phyloP scores from a whole-genome alignment of 169 alveolate genomes.

The Cytauxzoon felis region DNA sequence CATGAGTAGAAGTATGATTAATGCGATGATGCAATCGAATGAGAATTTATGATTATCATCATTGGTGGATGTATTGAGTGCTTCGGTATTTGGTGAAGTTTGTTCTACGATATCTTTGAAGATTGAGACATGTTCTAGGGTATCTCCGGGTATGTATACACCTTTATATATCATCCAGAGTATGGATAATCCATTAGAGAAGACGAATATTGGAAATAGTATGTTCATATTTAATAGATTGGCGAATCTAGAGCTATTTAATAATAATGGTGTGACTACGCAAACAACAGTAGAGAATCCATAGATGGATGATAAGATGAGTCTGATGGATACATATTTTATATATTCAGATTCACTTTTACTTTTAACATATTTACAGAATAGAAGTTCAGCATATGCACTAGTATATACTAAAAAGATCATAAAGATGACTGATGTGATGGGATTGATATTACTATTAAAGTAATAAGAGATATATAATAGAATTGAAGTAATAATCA shows the following conservation, averaged over 20 bases:
- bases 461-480: slow-evolving; percentile 2
- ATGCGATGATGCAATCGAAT: slow-evolving; percentile 5
- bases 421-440: background rate
- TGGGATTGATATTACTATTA: background rate
- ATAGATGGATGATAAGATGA: slow-evolving; percentile 24
- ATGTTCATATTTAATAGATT: slow-evolving; percentile 12
- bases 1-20: slow-evolving; percentile 6
- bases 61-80: background rate
- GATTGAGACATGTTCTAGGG: background rate
- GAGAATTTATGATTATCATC: slow-evolving; percentile 3
- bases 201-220: slow-evolving; percentile 32
- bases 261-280: slow-evolving; percentile 31
- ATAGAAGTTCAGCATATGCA: slow-evolving; percentile 42
- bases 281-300: slow-evolving; percentile 35
- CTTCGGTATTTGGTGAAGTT: background rate
- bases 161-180: slow-evolving; percentile 24
- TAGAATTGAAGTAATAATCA: slow-evolving; percentile 1
- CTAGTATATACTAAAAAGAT: slow-evolving; percentile 21
- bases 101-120: no score
- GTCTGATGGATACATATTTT: slow-evolving; percentile 36
- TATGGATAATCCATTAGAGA: slow-evolving; percentile 30
- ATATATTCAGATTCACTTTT: slow-evolving; percentile 18
- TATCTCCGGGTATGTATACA: background rate
- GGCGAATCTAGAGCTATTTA: background rate
- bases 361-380: slow-evolving; percentile 47